Percentiles rank a stretch among this genome's conserved stretches.
Evolutionary conservation across 225 moss, liverwort and hornwort species (phyloP).

Genomic region (Climacium dendroides): DNA sequence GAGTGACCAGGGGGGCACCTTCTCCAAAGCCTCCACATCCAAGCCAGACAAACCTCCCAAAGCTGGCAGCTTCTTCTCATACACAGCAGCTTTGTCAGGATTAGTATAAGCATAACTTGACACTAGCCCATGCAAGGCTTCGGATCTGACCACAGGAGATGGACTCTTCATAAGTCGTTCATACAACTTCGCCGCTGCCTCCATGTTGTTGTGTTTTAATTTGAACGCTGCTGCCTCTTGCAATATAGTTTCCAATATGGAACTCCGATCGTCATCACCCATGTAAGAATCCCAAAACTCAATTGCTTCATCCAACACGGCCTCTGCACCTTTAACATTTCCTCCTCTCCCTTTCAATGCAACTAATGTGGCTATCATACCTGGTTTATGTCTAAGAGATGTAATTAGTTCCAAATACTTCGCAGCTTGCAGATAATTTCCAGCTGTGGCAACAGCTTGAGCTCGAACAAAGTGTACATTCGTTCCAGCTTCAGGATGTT

Average conservation of each 20-base stretch:
- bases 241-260: constrained; percentile 20
- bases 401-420: constrained; percentile 64
- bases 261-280: constrained; percentile 48
- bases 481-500: constrained; percentile 44
- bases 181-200: constrained; percentile 70
- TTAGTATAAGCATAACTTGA: constrained; percentile 69
- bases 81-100: constrained; percentile 64
- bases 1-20: constrained; percentile 56
- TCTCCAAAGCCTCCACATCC: constrained; percentile 69
- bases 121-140: constrained; percentile 82
- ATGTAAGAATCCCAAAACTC: constrained; percentile 80
- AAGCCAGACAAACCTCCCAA: constrained; percentile 50
- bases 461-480: constrained; percentile 64
- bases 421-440: constrained; percentile 65
- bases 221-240: constrained; percentile 89
- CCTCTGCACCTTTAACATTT: constrained; percentile 70
- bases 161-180: constrained; percentile 64
- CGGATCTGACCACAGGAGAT: constrained; percentile 58
- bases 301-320: constrained; percentile 74
- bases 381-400: constrained; percentile 57
- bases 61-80: constrained; percentile 74
- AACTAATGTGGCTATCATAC: constrained; percentile 80
- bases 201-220: constrained; percentile 73
- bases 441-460: constrained; percentile 68
- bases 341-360: constrained; percentile 77